phyloP scores from a whole-genome alignment of 2,329 filamentous ascomycete species.

The Hymenoscyphus infarciens region DNA sequence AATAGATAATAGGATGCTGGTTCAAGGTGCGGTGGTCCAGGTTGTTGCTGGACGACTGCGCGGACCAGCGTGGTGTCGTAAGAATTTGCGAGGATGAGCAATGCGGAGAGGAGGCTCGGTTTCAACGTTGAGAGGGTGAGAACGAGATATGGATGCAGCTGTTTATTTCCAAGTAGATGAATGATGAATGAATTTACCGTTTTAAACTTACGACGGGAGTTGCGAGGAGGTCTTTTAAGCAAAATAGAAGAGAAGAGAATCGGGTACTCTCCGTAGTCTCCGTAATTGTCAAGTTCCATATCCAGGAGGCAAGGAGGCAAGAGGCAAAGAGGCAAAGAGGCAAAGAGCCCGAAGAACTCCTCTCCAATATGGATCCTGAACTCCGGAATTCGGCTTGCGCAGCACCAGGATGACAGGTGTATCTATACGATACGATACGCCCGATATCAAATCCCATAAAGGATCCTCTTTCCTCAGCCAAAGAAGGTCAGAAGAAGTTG shows the following conservation, averaged over 20 bases:
- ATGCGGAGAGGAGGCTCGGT: conserved; percentile 3
- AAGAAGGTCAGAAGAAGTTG: background rate
- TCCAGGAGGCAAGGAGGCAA: background rate
- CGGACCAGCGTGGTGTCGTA: conserved; percentile 9
- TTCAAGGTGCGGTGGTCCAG: background rate
- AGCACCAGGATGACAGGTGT: background rate
- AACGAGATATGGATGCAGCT: background rate
- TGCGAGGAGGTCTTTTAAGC: background rate
- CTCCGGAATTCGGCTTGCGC: background rate
- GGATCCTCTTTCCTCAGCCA: background rate
- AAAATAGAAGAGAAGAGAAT: background rate
- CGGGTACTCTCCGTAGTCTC: background rate
- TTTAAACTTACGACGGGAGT: background rate
- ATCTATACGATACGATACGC: too few relatives aligned
- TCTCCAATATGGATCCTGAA: background rate
- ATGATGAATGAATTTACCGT: background rate
- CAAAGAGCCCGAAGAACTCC: background rate
- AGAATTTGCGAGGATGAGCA: conserved; percentile 7
- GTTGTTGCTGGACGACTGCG: background rate
- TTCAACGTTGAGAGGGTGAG: background rate
- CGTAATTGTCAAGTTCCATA: background rate
- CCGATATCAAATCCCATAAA: background rate
- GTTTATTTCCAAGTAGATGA: background rate
- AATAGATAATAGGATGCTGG: background rate
- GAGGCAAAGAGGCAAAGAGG: background rate